Conservation (phyloP, 2,329 filamentous ascomycete genomes). For the Aureobasidium sp. region DNA sequence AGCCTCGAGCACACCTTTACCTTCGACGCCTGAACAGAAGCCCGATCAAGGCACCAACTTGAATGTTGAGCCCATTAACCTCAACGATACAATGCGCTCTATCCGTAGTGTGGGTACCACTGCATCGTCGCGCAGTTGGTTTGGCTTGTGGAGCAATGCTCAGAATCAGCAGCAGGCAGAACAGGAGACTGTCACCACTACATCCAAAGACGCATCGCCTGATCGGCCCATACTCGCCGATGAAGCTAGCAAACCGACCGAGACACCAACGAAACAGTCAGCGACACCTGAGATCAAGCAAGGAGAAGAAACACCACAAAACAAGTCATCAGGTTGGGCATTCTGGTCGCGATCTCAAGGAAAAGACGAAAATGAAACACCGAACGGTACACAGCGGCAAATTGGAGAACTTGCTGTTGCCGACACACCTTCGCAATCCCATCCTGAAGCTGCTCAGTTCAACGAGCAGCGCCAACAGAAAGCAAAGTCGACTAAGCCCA, state of each 20-base stretch:
- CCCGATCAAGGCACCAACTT: not conserved
- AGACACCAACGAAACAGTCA: slow-evolving; percentile 12
- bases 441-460: slow-evolving; percentile 46
- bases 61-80: not conserved
- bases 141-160: slow-evolving; percentile 42
- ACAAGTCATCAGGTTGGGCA: slow-evolving; percentile 61
- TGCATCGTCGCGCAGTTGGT: slow-evolving; percentile 36
- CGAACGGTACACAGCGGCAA: slow-evolving; percentile 49
- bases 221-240: slow-evolving; percentile 18
- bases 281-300: not conserved
- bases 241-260: slow-evolving; percentile 6
- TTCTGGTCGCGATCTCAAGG: slow-evolving; percentile 64
- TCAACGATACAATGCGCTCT: slow-evolving; percentile 7
- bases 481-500: slow-evolving; percentile 21
- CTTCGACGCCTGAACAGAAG: slow-evolving; percentile 26
- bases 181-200: slow-evolving; percentile 17
- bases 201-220: slow-evolving; percentile 10
- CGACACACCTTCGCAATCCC: slow-evolving; percentile 43
- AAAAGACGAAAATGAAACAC: slow-evolving; percentile 40
- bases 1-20: slow-evolving; percentile 36
- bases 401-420: slow-evolving; percentile 45
- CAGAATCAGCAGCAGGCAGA: slow-evolving; percentile 35
- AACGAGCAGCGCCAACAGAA: slow-evolving; percentile 33
- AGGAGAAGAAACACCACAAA: slow-evolving; percentile 17
- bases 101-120: not conserved